Conservation (phyloP, 805 yeast species). For the Candida sanyiensis region DNA sequence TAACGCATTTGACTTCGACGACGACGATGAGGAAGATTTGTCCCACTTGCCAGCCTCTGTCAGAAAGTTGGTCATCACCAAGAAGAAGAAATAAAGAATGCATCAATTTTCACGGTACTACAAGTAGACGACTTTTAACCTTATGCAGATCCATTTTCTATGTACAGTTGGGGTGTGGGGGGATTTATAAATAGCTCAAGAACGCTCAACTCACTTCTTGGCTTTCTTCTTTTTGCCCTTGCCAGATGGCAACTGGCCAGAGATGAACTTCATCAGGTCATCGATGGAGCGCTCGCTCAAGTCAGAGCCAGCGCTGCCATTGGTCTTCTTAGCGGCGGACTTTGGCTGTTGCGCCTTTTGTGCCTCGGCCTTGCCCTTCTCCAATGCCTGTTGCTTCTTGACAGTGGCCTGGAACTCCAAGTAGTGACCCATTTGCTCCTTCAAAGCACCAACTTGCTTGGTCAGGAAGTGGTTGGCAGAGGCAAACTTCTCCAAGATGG, state of each 20-base stretch:
- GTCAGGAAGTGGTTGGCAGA: slow-evolving; percentile 69
- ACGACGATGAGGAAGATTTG: slow-evolving; percentile 24
- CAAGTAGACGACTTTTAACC: neutral
- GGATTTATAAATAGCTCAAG: too few relatives aligned
- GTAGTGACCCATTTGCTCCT: slow-evolving; percentile 47
- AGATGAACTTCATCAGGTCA: slow-evolving; percentile 66
- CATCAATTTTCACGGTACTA: neutral
- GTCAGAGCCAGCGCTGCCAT: slow-evolving; percentile 27
- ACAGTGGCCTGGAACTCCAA: slow-evolving; percentile 38
- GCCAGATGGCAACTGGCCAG: slow-evolving; percentile 42
- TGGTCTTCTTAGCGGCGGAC: slow-evolving; percentile 16
- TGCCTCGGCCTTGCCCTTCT: slow-evolving; percentile 24
- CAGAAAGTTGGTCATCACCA: slow-evolving; percentile 21
- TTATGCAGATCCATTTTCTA: slow-evolving; percentile 2
- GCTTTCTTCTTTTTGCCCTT: slow-evolving; percentile 19
- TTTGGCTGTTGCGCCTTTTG: slow-evolving; percentile 20
- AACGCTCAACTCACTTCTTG: too few relatives aligned
- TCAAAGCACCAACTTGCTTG: slow-evolving; percentile 62
- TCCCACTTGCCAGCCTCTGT: slow-evolving; percentile 25
- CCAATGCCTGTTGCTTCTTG: slow-evolving; percentile 32
- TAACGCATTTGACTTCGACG: slow-evolving; percentile 23
- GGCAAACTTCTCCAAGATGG: slow-evolving; percentile 46
- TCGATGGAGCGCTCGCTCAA: slow-evolving; percentile 64
- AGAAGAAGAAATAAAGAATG: slow-evolving; percentile 1
- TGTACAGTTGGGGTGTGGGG: too few relatives aligned